Base-by-base conservation (phyloP, 108 stramenopile genomes). In the Nitzschia sp. region DNA sequence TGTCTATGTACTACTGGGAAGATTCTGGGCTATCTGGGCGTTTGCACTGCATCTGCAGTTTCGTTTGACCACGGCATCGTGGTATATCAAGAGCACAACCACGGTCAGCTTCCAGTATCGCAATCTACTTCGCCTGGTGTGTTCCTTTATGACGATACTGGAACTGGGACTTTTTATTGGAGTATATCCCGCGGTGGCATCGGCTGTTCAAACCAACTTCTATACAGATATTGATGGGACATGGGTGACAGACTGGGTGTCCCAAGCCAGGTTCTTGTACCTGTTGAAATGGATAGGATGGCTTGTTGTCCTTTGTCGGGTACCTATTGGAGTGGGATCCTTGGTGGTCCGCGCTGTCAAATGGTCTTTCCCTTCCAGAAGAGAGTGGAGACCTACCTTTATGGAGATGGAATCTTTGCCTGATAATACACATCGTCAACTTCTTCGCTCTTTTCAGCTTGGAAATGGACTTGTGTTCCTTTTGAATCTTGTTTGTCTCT, bases 1-100 rank as follows among this genome's bases (percentile, higher is more conserved):
- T 58, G 69, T 46, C 22, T 69, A 52, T 43, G 42, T 57, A 24
- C 70, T 70, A 20, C 50, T 43, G 8, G 75, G 75, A 6, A 53
- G 68, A n/a, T 59, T 62, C 34, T 76, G 75, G 75, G 25, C 53
- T 8, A 26, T 69, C 38, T 76, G 68, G 69, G 46, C 70, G 2
- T 57, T 69, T 41, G 56, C 57, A 2, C 41, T 76, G 57, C 75
- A 64, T 24, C 26, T 70, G 22, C 73, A 75, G 53, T 44, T 43
- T 2, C 59, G 60, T 17, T 17, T 75, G 37, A 41, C 56, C 12
- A 42, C 25, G 2, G 53, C 72, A 8, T 24, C 41, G 5, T 71
- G 70, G 70, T 71, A 71, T 58, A 58, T 71, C 51, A 52, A 71
- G 25, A 53, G 70, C 41, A 62, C 60, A 40, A 52, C 70, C 19